These are phyloP conservation scores for Trichoderma atroviride DNA, from an alignment of 2,329 filamentous ascomycete species.

Conservation along the genomic window DNA sequence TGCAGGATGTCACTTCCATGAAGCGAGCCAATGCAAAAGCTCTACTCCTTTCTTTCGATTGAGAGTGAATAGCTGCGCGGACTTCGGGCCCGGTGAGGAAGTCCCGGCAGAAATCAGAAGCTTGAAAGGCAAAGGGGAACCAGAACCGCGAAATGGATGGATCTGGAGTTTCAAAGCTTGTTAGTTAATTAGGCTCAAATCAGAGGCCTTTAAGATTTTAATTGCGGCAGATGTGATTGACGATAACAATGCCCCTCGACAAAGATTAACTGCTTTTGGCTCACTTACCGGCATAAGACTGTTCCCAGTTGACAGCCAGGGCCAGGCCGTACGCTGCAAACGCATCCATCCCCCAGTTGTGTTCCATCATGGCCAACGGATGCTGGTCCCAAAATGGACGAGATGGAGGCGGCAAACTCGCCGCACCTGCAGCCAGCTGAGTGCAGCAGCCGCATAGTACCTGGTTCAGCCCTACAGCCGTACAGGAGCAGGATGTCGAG, in stretches of 20 bases:
- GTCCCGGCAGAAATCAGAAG: slow-evolving; percentile 7
- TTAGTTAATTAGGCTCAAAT: neutral
- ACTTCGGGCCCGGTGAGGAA: slow-evolving; percentile 17
- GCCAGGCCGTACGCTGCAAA: slow-evolving; percentile 21
- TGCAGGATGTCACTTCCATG: slow-evolving; percentile 7
- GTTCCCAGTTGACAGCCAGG: slow-evolving; percentile 3
- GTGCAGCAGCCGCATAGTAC: neutral
- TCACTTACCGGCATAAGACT: neutral
- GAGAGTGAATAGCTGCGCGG: slow-evolving; percentile 12
- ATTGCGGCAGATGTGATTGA: too few species aligned
- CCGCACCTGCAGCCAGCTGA: neutral
- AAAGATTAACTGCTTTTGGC: neutral
- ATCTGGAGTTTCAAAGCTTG: neutral
- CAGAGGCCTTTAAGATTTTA: neutral
- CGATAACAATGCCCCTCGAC: neutral
- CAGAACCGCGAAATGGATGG: neutral
- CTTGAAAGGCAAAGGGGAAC: slow-evolving; percentile 20
- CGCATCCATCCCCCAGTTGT: slow-evolving; percentile 21
- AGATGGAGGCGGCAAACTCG: neutral
- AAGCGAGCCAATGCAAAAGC: slow-evolving; percentile 15
- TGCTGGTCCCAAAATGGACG: slow-evolving; percentile 24
- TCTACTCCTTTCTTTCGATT: slow-evolving; percentile 3
- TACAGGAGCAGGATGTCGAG: neutral
- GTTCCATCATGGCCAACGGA: slow-evolving; percentile 5
- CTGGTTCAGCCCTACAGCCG: neutral